Base-by-base conservation (phyloP, 176 grass and related monocot species). In the Carex kokanica region DNA sequence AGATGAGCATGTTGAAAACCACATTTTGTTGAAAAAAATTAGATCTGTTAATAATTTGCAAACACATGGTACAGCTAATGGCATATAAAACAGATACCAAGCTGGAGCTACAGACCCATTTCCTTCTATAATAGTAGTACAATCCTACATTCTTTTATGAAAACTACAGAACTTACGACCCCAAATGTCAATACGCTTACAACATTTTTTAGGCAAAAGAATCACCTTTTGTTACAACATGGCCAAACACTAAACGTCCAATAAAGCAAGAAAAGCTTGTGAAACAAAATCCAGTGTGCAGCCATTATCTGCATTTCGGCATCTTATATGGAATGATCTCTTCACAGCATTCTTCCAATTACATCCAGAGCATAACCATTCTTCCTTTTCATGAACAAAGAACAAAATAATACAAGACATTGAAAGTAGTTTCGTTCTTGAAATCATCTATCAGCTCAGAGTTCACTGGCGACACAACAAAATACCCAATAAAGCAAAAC, bases 401-500 rank as follows among this genome's bases (percentile, higher is more conserved):
- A 77, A 77, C 12, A 27, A 25, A n/a, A 29, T 56, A 32, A 56
- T 77, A 55, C 16, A 75, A 31, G 45, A 31, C 73, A 4, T 17
- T 6, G 13, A 77, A 31, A 6, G 27, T 78, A 55, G 25, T 41
- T 20, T 49, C 49, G 10, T 54, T 77, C 45, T 55, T 29, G 31
- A 29, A 55, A 56, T 32, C 21, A 55, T 77, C 73, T 55, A 38
- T 38, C n/a, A n/a, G n/a, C n/a, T n/a, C n/a, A 9, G 41, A 54
- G 72, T 51, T 75, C 12, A 17, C 40, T 3, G 60, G 36, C 60
- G 66, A 82, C 20, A 66, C 14, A 58, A 79, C 27, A 36, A 82
- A 21, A 64, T 40, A 67, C 78, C 32, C 54, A 81, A 81, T 16
- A 25, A 13, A 67, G 47, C 15, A 65, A 52, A n/a, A 82, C 58